Base-by-base conservation (phyloP, 108 stramenopile genomes). In the Cyclotella baltica region DNA sequence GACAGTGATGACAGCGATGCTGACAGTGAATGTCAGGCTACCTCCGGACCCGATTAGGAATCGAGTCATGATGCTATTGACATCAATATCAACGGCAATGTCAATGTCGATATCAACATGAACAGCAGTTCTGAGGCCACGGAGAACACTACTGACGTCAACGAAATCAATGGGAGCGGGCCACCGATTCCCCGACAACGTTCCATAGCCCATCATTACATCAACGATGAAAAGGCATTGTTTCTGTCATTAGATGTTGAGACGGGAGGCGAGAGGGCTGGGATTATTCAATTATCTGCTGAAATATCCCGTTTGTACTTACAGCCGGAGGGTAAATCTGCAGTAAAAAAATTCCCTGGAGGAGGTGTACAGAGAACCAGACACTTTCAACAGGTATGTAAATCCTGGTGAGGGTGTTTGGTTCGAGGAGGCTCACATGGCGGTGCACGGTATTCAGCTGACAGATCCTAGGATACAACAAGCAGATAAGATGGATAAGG, bases 201-300 rank as follows among this genome's bases (percentile, higher is more conserved):
- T 48, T 67, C 46, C 11, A 50, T 48, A 48, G 66, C 66, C 8
- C 66, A 67, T 47, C 46, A 47, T 15, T 0, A 16, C 4, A 46
- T 67, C 4, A 51, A 33, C 25, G 29, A 68, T 68, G 22, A 50
- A 48, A 68, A 30, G 47, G 67, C 67, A 3, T 22, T 47, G 3
- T 50, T 50, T 51, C n/a, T 68, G 6, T 68, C 67, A 2, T 51
- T 68, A n/a, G 67, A 68, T 33, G 50, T 68, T 4, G 11, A 68
- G 51, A 68, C 48, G 25, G 67, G 47, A 28, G 67, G 67, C 13
- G 35, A 68, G 29, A 15, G 4, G 20, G 67, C 28, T 30, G 67
- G 67, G n/a, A 68, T 68, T 20, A 68, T 68, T 19, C 67, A 68
- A 16, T 16, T 68, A 33, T 68, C 67, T 51, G 67, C 48, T 20